Percentiles rank a stretch among this genome's conserved stretches.
phyloP scores from a whole-genome alignment of 495 filamentous ascomycete species.

The Corynascus novoguineensis region DNA sequence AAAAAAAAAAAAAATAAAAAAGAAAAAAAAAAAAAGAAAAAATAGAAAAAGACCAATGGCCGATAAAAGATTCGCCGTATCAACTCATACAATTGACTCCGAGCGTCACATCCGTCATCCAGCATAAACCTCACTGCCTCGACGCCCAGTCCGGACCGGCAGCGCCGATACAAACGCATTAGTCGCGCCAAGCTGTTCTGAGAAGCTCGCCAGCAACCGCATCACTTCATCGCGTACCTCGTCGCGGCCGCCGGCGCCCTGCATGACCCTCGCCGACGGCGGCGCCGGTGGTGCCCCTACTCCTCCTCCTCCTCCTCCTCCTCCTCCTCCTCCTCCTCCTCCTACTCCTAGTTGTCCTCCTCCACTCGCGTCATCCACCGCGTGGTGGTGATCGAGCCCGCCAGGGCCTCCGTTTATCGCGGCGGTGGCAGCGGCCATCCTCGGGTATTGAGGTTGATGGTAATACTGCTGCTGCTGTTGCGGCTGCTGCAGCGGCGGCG shows the following conservation, averaged over 20 bases:
- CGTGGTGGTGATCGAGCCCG: no score
- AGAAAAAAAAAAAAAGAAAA: not conserved
- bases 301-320: no score
- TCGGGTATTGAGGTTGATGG: conserved; percentile 14
- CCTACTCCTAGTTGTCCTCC: no score
- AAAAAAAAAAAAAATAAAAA: no score
- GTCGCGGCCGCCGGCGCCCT: conserved; percentile 43
- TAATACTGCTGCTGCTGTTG: conserved; percentile 13
- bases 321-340: no score
- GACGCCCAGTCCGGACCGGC: conserved; percentile 23
- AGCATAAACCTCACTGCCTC: conserved; percentile 16
- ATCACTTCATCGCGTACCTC: conserved; percentile 52
- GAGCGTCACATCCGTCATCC: not conserved
- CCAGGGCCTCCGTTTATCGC: conserved; percentile 18
- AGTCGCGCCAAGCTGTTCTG: conserved; percentile 37
- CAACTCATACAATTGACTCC: not conserved
- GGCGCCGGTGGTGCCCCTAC: conserved; percentile 31
- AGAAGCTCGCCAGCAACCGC: conserved; percentile 46
- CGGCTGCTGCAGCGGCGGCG: conserved; percentile 8
- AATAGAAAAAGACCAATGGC: not conserved
- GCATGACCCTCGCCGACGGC: conserved; percentile 47
- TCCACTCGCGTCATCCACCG: not conserved
- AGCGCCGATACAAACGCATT: conserved; percentile 27
- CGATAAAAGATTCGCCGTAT: not conserved
- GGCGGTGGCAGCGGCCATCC: no score